Evolutionary conservation across 768 basidiomycete species (phyloP), one percentile per base, ranked within the genome.

Genomic region (Suillus hirtellus): DNA sequence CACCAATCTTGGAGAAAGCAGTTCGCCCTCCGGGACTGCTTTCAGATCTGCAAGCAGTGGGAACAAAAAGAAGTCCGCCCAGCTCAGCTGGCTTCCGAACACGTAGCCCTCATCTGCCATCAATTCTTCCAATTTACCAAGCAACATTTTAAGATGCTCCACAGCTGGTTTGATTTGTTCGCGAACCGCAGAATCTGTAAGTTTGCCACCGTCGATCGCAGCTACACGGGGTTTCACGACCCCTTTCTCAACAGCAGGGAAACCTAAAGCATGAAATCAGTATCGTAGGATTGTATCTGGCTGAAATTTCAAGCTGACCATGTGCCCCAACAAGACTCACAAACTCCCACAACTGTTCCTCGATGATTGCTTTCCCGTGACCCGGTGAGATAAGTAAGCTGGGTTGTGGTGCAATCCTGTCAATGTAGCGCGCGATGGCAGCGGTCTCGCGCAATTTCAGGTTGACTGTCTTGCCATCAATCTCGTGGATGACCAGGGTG

Each of bases 1-100:
- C 4, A 54, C 8, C 37, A 75, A 58, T 5, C 73, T 70, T 3
- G 67, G 67, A 5, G 68, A 70, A 17, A 75, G 50, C 49, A 73
- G 5, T 17, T 68, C 69, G 15, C 70, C 63, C 34, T 75, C 74
- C 0, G 74, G 72, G 3, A 66, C 68, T 4, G 75, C 70, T 42
- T 50, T 63, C 6, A 75, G 66, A 42, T 75, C 74, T 35, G 74
- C 75, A 50, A 75, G 61, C 2, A 76, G 70, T 3, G 74, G 70
- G 47, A 61, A 76, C 14, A 75, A 68, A 68, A 76, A 76, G 59
- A 76, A 73, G 64, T 75, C 74, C 15, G 75, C 74, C 74, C 74
- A 75, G 6, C 62, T 69, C 52, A 71, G n/a, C 44, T 67, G 64
- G 14, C 65, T 63, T 6, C 73, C 74, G 62, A 75, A 76, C 2